These are phyloP conservation scores for Physcomitrium patens DNA, from an alignment of 225 moss, liverwort and hornwort genomes.

Conservation along the genomic window DNA sequence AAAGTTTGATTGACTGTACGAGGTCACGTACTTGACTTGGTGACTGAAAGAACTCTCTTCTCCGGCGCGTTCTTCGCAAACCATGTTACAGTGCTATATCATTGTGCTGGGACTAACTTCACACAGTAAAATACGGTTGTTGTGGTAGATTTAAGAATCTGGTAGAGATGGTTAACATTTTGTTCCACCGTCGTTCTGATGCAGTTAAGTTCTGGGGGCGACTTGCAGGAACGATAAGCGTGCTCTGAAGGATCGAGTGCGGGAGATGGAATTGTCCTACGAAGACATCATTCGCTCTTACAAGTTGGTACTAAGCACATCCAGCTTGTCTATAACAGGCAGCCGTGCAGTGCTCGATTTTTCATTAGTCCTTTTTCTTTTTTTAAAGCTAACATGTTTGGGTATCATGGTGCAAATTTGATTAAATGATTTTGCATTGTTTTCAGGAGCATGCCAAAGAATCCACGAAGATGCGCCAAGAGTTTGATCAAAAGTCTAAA, in stretches of 20 bases:
- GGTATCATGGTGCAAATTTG: background rate
- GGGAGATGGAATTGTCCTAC: conserved; percentile 82
- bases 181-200: conserved; percentile 41
- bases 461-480: conserved; percentile 88
- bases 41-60: background rate
- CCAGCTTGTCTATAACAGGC: background rate
- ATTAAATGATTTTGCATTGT: background rate
- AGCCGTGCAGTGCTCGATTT: background rate
- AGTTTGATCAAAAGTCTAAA: conserved; percentile 81
- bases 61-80: background rate
- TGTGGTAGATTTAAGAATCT: background rate
- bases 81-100: background rate
- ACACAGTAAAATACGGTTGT: background rate
- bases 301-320: conserved; percentile 57
- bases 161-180: conserved; percentile 20
- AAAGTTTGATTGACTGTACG: background rate
- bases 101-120: background rate
- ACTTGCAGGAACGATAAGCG: conserved; percentile 83
- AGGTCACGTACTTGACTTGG: background rate
- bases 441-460: conserved; percentile 86
- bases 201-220: conserved; percentile 46
- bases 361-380: background rate
- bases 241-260: conserved; percentile 64
- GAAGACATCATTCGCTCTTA: conserved; percentile 76
- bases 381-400: conserved; percentile 1